Evolutionary conservation across 83 land plant genomes (phyloP), one percentile per base, ranked within the genome.

Genomic region (Picea mariana): DNA sequence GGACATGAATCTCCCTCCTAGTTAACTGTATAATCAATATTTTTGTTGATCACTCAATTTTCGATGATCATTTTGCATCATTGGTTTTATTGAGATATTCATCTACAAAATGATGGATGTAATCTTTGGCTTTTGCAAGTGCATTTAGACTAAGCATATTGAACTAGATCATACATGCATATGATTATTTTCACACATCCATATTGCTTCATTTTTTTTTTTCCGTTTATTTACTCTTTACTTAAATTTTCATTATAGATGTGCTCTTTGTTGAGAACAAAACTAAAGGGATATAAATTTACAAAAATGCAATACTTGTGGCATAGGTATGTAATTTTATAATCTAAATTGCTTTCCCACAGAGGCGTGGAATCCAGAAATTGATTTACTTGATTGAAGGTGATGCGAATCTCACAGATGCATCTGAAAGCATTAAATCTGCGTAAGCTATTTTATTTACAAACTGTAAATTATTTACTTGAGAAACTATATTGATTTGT

Each of bases 381-480:
- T 85, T 93, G 82, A 90, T 97, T 80, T 97, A 97, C 87, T 82
- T 97, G 59, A 92, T 97, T 40, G 98, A 97, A 83, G 99, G 99
- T 71, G 98, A 97, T 67, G 94, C 92, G 62, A 95, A 95, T 87
- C 81, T 90, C 24, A 87, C 84, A 71, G 99, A 95, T 80, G 92
- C 91, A 63, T 87, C 99, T 26, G 99, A 93, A 64, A 88, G 91
- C 84, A 86, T 95, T 77, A 97, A 97, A 88, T 93, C 96, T 52
- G 99, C 98, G 99, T 97, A 90, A 79, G 95, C 52, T 76, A 17
- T 58, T 78, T 58, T 23, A 59, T 55, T 58, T 27, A 4, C 9
- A 11, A 3, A 58, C 9, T 17, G 13, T 52, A 47, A 31, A 26
- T 82, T 49, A 65, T 38, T 63, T 18, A 7, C 63, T 47, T 13